Base-by-base conservation (phyloP, 169 alveolate genomes). In the Eimeria sp. region DNA sequence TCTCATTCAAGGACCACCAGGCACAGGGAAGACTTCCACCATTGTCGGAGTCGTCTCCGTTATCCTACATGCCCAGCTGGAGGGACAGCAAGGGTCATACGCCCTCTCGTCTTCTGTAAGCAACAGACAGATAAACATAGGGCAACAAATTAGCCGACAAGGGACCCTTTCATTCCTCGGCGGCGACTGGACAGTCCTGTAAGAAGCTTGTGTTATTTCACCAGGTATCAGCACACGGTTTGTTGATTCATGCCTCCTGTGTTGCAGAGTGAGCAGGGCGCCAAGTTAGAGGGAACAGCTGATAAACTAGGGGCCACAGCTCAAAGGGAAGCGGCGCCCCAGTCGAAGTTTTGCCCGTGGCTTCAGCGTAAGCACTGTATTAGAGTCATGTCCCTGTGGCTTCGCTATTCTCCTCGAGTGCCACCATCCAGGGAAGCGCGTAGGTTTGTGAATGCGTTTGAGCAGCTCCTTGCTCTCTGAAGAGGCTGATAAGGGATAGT, bases 11-110 rank as follows among this genome's bases (percentile, higher is more conserved):
- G 98, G 97, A 33, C 97, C 97, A 8, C 98, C 98, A 1, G 97
- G 98, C 40, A 97, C 98, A 11, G 98, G 98, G 6, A 97, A 97
- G 89, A 95, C 97, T 60, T 95, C 97, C 60, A 97, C 98, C 25
- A 97, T 97, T 40, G 74, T 96, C 18, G 98, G 97, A 33, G 91
- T 97, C 58, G 80, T 97, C 16, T 78, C 96, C 25, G 98, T 95
- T 46, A 62, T 97, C 58, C 90, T 97, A 46, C 91, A 95, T 90
- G 97, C 97, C 62, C 91, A 72, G 60, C 64, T 62, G 54, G 89
- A 97, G 64, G 94, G 94, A 23, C 94, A 87, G 66, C 82, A 87
- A n/a, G 72, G 33, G n/a, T 40, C 52, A 11, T 25, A 33, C 40
- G 20, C 91, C n/a, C 77, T 3, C 78, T 37, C 40, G 16, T 14